Evolutionary conservation across 257 asterid species (phyloP), one percentile per base, ranked within the genome.

Genomic region (Primulina huaijiensis): DNA sequence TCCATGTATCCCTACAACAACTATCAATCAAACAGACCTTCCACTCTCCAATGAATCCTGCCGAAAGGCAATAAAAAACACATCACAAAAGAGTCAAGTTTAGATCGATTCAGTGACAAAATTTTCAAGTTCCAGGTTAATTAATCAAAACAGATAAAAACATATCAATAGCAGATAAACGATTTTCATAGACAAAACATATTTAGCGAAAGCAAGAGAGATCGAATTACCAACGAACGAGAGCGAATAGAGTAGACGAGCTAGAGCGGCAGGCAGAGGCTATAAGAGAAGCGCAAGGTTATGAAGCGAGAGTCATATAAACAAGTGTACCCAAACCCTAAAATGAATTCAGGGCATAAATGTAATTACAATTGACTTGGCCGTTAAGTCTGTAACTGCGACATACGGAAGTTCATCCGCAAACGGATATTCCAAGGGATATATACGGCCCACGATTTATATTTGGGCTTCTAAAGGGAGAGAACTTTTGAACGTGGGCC

Each of bases 191-290:
- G 56, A 50, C 16, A 4, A 16, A 16, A 50, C 19, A 50, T 14
- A 14, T 14, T 23, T 1, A 43, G 6, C 6, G 53, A 11, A 43
- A 43, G 6, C 7, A 1, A 50, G 20, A 30, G 2, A 31, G 52
- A 52, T 29, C 62, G 52, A 29, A 67, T 7, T n/a, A 67, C 63
- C 57, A 52, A 67, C 62, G 34, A 29, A 30, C 6, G 30, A 27
- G 10, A 29, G 72, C 8, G 53, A 29, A 6, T 0, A 43, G 38
- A 14, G 30, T 0, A 14, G 60, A 27, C 16, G 27, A 10, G 31
- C 1, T n/a, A 8, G 16, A 4, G 62, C 10, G 62, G 62, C 46
- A 27, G 6, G 34, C 6, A 5, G 46, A 46, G 61, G 33, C 16
- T 0, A 20, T 1, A 40, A 7, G 20, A 40, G 12, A 31, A 8